A percentile compares a stretch with the other conserved stretches of the same genome.
Conservation (phyloP, 2,329 filamentous ascomycete species). For the Mariannaea sp. region DNA sequence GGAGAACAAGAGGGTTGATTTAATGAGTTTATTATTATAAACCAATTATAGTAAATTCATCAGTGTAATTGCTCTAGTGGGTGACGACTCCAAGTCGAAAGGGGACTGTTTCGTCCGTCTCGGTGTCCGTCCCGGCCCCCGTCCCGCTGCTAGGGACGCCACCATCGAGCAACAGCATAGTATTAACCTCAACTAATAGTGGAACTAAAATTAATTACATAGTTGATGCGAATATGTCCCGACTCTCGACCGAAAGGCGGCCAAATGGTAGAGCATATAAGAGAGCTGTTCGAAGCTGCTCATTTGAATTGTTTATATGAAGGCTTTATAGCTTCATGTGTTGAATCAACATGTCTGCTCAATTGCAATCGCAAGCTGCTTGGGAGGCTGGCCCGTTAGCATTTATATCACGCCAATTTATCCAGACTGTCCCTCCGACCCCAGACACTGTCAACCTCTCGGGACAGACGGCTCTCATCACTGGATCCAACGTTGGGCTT, state of each 20-base stretch:
- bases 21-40: too few relatives aligned
- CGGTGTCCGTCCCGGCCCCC: constrained; percentile 25
- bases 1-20: too few relatives aligned
- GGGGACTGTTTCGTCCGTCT: constrained; percentile 18
- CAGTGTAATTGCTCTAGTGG: too few relatives aligned
- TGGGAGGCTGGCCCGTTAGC: constrained; percentile 31
- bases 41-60: too few relatives aligned
- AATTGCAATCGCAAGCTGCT: constrained; percentile 26
- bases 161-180: too few relatives aligned
- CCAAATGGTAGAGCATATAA: background rate
- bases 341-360: constrained; percentile 27
- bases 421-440: constrained; percentile 31
- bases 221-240: constrained; percentile 3
- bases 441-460: constrained; percentile 37
- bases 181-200: too few relatives aligned
- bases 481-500: constrained; percentile 55
- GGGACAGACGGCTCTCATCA: constrained; percentile 52
- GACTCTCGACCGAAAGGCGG: background rate
- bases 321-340: background rate
- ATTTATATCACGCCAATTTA: constrained; percentile 35
- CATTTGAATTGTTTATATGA: background rate
- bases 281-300: background rate
- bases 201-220: background rate
- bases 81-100: background rate
- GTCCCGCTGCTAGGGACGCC: constrained; percentile 7